Evolutionary conservation across 2,329 filamentous ascomycete genomes (phyloP), one percentile per base, ranked within the genome.

Genomic region (Alternaria angustiovoidea): DNA sequence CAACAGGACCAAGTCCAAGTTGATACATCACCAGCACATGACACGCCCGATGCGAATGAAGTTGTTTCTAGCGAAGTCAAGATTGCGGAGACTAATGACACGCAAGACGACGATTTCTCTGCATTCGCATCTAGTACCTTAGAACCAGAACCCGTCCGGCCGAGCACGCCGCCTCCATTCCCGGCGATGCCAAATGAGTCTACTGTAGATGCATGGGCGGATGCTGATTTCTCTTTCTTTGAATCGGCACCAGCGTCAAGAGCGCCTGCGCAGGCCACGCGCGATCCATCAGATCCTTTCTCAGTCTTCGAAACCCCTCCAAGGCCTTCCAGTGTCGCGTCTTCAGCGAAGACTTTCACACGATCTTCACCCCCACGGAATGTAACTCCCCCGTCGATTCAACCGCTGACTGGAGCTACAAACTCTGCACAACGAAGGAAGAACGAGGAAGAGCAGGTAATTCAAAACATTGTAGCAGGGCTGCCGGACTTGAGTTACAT

Each of bases 401-500:
- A 70, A 43, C 71, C 74, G 12, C 57, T 73, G n/a, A 69, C 69
- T 5, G 62, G 68, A 9, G 66, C 71, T 2, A 72, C 67, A 6
- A 75, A 63, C 28, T 66, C 66, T 6, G 66, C 65, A 24, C 70
- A 74, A 51, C 64, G 54, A 38, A 54, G 70, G 5, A 75, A 75
- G 26, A 62, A 43, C 1, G 74, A 75, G 36, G 74, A 78, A 34
- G 74, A 77, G 36, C 64, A 68, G 7, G 54, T 71, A 2, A 67
- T 78, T 4, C 56, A 51, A 30, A 51, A 54, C 0, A 75, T 79
- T 39, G 28, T 79, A 26, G 51, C 22, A 0, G 72, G 67, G 1
- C 54, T 79, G 39, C 75, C 76, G 1, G 65, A 78, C 57, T 62
- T 78, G 57, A 57, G 68, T 9, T 78, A 78, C 42, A 78, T 79